Conservation (phyloP, 1,139 yeast species). For the Diutina rugosa region DNA sequence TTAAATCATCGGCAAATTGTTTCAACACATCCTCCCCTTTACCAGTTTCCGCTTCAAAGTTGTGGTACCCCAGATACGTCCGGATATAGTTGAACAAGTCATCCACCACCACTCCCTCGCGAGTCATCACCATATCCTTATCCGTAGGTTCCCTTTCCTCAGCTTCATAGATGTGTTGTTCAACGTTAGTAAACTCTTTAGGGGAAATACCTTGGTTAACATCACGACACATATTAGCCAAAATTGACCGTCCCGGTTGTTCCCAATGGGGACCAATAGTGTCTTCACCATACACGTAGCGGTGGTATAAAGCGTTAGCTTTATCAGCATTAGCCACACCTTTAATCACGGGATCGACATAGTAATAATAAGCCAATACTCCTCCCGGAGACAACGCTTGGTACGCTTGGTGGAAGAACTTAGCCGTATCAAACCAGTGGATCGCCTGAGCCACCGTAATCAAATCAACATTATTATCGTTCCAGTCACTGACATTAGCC, state of each 20-base stretch:
- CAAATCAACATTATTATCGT: constrained; percentile 15
- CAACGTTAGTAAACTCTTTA: constrained; percentile 15
- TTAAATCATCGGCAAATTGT: constrained; percentile 13
- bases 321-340: constrained; percentile 12
- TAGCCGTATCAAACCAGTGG: constrained; percentile 23
- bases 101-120: constrained; percentile 10
- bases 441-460: constrained; percentile 34
- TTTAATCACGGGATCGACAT: constrained; percentile 26
- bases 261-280: constrained; percentile 31
- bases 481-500: constrained; percentile 24
- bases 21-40: constrained; percentile 13
- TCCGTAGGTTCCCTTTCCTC: constrained; percentile 7
- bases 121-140: constrained; percentile 13
- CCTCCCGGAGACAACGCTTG: constrained; percentile 17
- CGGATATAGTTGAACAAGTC: constrained; percentile 18
- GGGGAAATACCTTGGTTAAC: constrained; percentile 22
- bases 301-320: constrained; percentile 14
- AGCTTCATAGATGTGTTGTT: constrained; percentile 15
- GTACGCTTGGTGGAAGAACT: background rate
- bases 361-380: constrained; percentile 30
- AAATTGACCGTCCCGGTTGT: constrained; percentile 28
- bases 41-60: constrained; percentile 16
- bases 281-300: constrained; percentile 25
- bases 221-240: constrained; percentile 15
- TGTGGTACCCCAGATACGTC: constrained; percentile 28